These are phyloP conservation scores for Pseudopediastrum boryanum DNA, from an alignment of 139 green algal genomes.

Conservation along the genomic window DNA sequence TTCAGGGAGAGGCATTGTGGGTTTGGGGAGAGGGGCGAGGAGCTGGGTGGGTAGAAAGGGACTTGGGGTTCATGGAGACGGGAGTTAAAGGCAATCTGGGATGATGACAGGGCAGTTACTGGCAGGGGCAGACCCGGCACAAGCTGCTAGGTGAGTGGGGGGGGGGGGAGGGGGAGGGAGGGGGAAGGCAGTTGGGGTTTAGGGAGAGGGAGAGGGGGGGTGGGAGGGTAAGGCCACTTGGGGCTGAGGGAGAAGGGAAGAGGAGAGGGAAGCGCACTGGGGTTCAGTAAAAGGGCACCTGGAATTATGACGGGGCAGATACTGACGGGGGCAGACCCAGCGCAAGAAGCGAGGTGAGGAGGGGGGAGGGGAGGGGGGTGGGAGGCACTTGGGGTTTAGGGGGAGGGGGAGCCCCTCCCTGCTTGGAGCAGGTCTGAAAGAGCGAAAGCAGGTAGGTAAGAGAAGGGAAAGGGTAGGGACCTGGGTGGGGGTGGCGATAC, in stretches of 20 bases:
- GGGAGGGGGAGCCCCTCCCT: neutral
- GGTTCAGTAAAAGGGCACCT: slow-evolving; percentile 37
- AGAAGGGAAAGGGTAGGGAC: no score
- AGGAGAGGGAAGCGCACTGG: no score
- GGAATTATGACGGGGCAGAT: slow-evolving; percentile 92
- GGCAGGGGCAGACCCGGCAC: slow-evolving; percentile 62
- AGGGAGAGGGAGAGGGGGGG: no score
- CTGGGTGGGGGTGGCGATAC: no score
- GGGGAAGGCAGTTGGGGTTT: neutral
- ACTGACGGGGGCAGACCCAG: slow-evolving; percentile 68
- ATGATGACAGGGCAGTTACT: slow-evolving; percentile 92
- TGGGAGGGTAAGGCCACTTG: neutral
- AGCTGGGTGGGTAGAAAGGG: neutral
- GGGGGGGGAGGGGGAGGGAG: neutral
- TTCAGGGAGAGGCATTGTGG: no score
- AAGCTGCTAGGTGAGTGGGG: slow-evolving; percentile 42
- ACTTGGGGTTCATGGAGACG: neutral
- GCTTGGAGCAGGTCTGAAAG: no score
- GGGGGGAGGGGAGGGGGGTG: neutral
- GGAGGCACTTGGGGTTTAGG: neutral
- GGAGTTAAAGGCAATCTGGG: slow-evolving; percentile 42
- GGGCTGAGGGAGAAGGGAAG: no score
- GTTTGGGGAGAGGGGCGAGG: no score
- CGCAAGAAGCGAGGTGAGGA: slow-evolving; percentile 44
- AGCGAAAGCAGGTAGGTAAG: no score